A percentile compares a stretch with the other conserved stretches of the same genome.
These are phyloP conservation scores for Myriosclerotinia curreyana DNA, from an alignment of 2,329 filamentous ascomycete genomes.

Conservation along the genomic window DNA sequence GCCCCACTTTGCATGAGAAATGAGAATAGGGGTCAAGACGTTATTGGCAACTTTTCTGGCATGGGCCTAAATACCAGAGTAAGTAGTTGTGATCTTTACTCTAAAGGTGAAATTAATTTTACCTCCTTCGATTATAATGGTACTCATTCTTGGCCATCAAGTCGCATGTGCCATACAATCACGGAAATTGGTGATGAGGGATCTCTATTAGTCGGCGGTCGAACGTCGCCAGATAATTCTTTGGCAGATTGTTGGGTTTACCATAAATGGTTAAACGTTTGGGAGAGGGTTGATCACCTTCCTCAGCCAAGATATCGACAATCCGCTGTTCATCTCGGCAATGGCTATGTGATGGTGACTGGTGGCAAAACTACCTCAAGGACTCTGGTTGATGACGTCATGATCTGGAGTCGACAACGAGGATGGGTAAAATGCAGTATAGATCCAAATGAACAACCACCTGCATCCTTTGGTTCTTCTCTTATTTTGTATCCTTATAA, in stretches of 20 bases:
- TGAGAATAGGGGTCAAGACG: slow-evolving; percentile 39
- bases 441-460: slow-evolving; percentile 20
- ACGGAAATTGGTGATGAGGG: slow-evolving; percentile 59
- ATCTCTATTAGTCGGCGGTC: slow-evolving; percentile 70
- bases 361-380: slow-evolving; percentile 36
- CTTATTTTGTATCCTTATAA: slow-evolving; percentile 25
- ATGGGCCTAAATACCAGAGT: slow-evolving; percentile 43
- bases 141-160: slow-evolving; percentile 41
- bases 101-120: not conserved
- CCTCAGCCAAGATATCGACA: slow-evolving; percentile 74
- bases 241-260: slow-evolving; percentile 75
- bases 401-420: slow-evolving; percentile 35
- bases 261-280: slow-evolving; percentile 50
- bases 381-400: slow-evolving; percentile 27
- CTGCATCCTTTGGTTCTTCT: slow-evolving; percentile 31
- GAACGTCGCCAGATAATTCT: slow-evolving; percentile 69
- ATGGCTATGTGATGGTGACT: slow-evolving; percentile 47
- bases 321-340: slow-evolving; percentile 52
- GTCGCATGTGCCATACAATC: slow-evolving; percentile 72
- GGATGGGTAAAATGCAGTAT: slow-evolving; percentile 36
- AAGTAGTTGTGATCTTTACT: slow-evolving; percentile 49
- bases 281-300: slow-evolving; percentile 64
- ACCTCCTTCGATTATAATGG: slow-evolving; percentile 2
- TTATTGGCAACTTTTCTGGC: slow-evolving; percentile 37
- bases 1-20: slow-evolving; percentile 48